Evolutionary conservation across 305 asterid species (phyloP), one percentile per base, ranked within the genome.

Genomic region (Lippia alba): DNA sequence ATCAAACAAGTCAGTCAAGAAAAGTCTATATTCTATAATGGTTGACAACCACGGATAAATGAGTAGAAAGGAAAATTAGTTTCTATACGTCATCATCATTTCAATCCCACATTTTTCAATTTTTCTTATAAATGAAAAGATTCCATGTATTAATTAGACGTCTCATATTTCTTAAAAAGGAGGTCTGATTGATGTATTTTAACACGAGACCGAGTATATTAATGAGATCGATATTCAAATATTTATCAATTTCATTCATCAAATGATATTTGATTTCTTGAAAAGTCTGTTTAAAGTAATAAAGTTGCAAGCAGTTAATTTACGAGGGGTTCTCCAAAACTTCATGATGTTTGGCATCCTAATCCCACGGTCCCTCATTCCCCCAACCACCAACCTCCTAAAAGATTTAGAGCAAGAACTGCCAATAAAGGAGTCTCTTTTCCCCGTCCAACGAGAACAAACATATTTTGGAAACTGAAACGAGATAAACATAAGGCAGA

Each of bases 1-100:
- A 83, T 67, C 48, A 67, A 14, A 68, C 74, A 67, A 12, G 66
- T 56, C 44, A 50, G 48, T 17, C 56, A 32, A 14, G 41, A 50
- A 74, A 74, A 63, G 44, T 49, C 54, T 6, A 45, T 32, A 65
- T 39, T 32, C 54, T 6, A 45, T 32, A 65, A 49, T 32, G 10
- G 39, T 10, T 10, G 55, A 63, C 56, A 51, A 65, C 40, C 39
- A 67, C 54, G 49, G 49, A 46, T 39, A 65, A 40, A 49, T 60
- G 58, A 58, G 12, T 36, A 4, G 41, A 4, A 5, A 4, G 41
- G 41, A 36, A 24, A 4, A 36, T 36, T 36, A 36, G 41, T 36
- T 36, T 36, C 41, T 36, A 36, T 36, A 24, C 30, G 6, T 36
- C 9, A 36, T 36, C 41, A 36, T 36, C 6, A 4, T 4, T 36